phyloP scores from a whole-genome alignment of 2,329 filamentous ascomycete genomes.

The Ophiocordyceps unilateralis region DNA sequence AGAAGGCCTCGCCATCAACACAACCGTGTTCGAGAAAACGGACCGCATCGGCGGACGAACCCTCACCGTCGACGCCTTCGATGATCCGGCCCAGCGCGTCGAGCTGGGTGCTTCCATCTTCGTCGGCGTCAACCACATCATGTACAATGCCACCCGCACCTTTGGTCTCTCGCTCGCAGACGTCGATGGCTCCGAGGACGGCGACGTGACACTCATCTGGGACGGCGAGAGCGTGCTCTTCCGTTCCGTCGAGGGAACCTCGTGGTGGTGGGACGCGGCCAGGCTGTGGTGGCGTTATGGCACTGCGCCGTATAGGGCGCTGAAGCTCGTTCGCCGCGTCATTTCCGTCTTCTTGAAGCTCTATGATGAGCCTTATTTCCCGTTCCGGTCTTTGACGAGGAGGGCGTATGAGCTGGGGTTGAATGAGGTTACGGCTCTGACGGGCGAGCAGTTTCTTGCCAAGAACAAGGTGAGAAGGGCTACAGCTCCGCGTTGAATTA shows the following conservation, averaged over 20 bases:
- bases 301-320: conserved; percentile 54
- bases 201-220: conserved; percentile 60
- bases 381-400: conserved; percentile 60
- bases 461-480: conserved; percentile 38
- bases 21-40: conserved; percentile 76
- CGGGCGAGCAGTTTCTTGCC: conserved; percentile 56
- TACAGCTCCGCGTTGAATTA: too few relatives aligned
- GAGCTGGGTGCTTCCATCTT: conserved; percentile 91
- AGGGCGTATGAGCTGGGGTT: conserved; percentile 52
- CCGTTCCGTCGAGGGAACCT: conserved; percentile 37
- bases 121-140: conserved; percentile 65
- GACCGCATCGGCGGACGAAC: conserved; percentile 68
- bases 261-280: conserved; percentile 62
- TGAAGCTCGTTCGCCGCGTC: conserved; percentile 53
- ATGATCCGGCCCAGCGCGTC: conserved; percentile 47
- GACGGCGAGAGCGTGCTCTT: conserved; percentile 63
- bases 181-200: conserved; percentile 26
- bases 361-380: conserved; percentile 70
- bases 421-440: conserved; percentile 44
- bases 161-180: conserved; percentile 50
- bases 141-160: conserved; percentile 52
- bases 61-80: conserved; percentile 65
- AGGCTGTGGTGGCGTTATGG: conserved; percentile 81
- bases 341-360: conserved; percentile 60
- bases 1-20: conserved; percentile 46